phyloP scores from a whole-genome alignment of 495 filamentous ascomycete genomes.

The Monascus purpureus region DNA sequence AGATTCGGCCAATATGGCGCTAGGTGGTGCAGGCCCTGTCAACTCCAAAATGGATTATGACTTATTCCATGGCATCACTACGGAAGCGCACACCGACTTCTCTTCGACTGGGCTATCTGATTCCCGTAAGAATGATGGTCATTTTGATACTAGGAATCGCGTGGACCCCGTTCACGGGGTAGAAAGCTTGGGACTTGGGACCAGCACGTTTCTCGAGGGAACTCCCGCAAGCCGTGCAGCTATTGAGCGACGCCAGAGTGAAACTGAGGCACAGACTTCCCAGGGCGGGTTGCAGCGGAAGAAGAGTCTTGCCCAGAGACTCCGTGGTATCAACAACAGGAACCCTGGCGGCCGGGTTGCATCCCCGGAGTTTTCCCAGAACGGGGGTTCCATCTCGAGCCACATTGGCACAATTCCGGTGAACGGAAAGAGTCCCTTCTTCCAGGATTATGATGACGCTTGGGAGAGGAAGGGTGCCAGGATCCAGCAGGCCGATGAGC shows the following conservation, averaged over 20 bases:
- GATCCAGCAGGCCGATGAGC: slow-evolving; percentile 40
- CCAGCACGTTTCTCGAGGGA: slow-evolving; percentile 91
- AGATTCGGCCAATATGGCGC: slow-evolving; percentile 77
- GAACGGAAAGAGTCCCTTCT: slow-evolving; percentile 71
- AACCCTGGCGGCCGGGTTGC: slow-evolving; percentile 36
- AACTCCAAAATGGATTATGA: slow-evolving; percentile 72
- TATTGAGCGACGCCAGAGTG: slow-evolving; percentile 62
- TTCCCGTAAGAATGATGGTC: slow-evolving; percentile 27
- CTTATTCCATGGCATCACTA: slow-evolving; percentile 63
- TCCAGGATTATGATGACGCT: slow-evolving; percentile 63
- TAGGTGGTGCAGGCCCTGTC: slow-evolving; percentile 78
- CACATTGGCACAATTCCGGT: slow-evolving; percentile 15
- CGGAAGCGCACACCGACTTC: slow-evolving; percentile 81
- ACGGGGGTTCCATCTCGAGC: slow-evolving; percentile 15
- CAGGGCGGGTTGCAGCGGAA: slow-evolving; percentile 68
- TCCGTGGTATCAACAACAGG: slow-evolving; percentile 51
- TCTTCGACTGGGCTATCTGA: slow-evolving; percentile 24
- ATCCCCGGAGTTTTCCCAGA: slow-evolving; percentile 37
- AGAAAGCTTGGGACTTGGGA: slow-evolving; percentile 73
- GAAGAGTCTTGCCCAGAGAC: slow-evolving; percentile 82
- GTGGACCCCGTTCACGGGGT: slow-evolving; percentile 69
- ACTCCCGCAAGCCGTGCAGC: slow-evolving; percentile 75
- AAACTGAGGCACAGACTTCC: slow-evolving; percentile 33
- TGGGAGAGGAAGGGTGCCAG: slow-evolving; percentile 55
- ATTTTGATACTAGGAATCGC: slow-evolving; percentile 43